Conservation (phyloP, 2,329 filamentous ascomycete species). For the Nigrospora oryzae region DNA sequence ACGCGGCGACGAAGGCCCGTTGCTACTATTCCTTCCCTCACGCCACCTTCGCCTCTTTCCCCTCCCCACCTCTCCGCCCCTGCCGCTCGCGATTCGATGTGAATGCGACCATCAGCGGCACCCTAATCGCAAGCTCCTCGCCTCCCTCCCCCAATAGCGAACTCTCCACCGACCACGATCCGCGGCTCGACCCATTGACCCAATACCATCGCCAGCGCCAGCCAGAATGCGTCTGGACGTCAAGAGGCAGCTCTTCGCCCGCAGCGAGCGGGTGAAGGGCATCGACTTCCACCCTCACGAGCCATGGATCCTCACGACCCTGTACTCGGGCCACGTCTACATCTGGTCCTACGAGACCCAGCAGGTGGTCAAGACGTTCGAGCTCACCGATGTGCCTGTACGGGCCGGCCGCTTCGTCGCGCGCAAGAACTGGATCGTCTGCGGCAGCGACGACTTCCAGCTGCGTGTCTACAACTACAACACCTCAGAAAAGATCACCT, state of each 20-base stretch:
- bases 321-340: conserved; percentile 98
- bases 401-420: conserved; percentile 94
- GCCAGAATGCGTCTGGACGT: conserved; percentile 26
- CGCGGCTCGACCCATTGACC: background rate
- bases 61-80: background rate
- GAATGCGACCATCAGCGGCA: background rate
- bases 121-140: background rate
- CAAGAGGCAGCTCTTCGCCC: conserved; percentile 74
- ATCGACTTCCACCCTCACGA: conserved; percentile 96
- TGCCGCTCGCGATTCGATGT: background rate
- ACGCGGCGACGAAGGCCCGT: background rate
- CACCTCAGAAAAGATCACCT: conserved; percentile 95
- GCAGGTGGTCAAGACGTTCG: conserved; percentile 96
- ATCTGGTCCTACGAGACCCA: conserved; percentile 99
- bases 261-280: conserved; percentile 89
- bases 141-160: background rate
- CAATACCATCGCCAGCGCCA: background rate
- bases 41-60: background rate
- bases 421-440: conserved; percentile 98
- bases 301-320: conserved; percentile 91
- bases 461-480: conserved; percentile 97
- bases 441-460: conserved; percentile 87
- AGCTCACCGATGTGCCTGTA: conserved; percentile 96
- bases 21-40: background rate
- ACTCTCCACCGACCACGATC: background rate